Evolutionary conservation across 352 stramenopile species (phyloP), one percentile per base, ranked within the genome.

Genomic region (Phytopythium sindhum): DNA sequence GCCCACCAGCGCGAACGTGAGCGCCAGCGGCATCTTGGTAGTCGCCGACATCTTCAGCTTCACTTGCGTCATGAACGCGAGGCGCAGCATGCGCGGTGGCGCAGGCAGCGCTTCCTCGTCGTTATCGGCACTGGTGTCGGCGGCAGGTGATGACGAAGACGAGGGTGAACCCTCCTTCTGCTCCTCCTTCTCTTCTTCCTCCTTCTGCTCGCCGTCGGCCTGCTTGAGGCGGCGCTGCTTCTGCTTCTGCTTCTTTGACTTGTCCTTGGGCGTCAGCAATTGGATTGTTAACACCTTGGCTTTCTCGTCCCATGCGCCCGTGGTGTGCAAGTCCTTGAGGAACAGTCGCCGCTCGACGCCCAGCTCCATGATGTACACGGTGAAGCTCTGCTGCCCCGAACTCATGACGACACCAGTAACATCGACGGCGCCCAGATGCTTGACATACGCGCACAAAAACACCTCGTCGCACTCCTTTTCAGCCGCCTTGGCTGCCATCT

Each of bases 391-490:
- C 51, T 79, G 73, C 6, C 88, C 86, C 53, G 80, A 74, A 57
- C 82, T 90, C 42, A 95, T 67, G n/a, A 96, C 75, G 26, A 88
- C 72, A 23, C 79, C 87, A 24, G 80, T 90, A 17, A 89, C 81
- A 39, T 84, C 74, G 11, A 91, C 57, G 47, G 77, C 74, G 19
- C 75, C 76, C 55, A 86, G 64, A 58, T 90, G 70, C 65, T 90
- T 78, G 28, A 93, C 68, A 62, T 90, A 93, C 6, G 87, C 77
- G 53, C 84, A 90, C 60, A 97, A 63, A 61, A 93, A 96, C 15
- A 96, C 70, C 33, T 91, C 76, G 55, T 95, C 86, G 50, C 77
- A 89, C 26, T 81, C 77, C 10, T 86, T 88, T 67, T 95, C 83
- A 1, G 89, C 89, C 28, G 83, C 77, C 70, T 96, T 96, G 23